Conservation (phyloP, 192 early-diverging fungal species). For the Funneliformis mosseae region DNA sequence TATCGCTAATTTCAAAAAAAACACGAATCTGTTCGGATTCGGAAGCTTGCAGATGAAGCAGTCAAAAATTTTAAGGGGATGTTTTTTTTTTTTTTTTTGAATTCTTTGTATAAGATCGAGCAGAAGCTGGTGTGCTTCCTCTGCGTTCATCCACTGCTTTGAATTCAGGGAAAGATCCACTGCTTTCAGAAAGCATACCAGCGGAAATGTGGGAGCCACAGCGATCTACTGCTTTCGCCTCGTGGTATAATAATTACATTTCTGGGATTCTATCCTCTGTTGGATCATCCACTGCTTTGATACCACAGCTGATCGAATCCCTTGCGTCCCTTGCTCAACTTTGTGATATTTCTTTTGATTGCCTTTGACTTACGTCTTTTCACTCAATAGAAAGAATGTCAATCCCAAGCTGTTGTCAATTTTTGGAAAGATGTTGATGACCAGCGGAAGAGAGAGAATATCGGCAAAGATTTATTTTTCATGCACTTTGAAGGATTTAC, state of each 20-base stretch:
- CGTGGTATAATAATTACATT: constrained; percentile 27
- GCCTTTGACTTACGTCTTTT: too few species aligned
- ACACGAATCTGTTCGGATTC: too few species aligned
- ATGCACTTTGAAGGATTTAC: too few species aligned
- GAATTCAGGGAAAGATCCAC: constrained; percentile 22
- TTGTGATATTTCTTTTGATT: too few species aligned
- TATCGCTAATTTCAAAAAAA: too few species aligned
- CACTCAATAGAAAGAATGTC: too few species aligned
- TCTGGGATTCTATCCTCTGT: constrained; percentile 10
- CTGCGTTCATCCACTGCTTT: constrained; percentile 25
- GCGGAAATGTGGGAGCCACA: constrained; percentile 8
- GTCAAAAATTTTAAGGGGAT: not conserved
- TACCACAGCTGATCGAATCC: not conserved
- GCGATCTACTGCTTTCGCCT: constrained; percentile 21
- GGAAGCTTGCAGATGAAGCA: too few species aligned
- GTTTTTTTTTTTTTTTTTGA: not conserved
- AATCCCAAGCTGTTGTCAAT: too few species aligned
- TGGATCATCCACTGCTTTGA: not conserved
- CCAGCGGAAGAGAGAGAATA: too few species aligned
- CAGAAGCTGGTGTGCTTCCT: constrained; percentile 20
- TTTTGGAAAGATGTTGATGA: too few species aligned
- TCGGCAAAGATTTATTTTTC: too few species aligned
- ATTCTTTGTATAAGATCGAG: constrained; percentile 1
- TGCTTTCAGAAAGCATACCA: constrained; percentile 14
- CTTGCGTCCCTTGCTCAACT: too few species aligned